These are phyloP conservation scores for Pigoraptor vietnamica DNA, from an alignment of 78 protist genomes.

Conservation along the genomic window DNA sequence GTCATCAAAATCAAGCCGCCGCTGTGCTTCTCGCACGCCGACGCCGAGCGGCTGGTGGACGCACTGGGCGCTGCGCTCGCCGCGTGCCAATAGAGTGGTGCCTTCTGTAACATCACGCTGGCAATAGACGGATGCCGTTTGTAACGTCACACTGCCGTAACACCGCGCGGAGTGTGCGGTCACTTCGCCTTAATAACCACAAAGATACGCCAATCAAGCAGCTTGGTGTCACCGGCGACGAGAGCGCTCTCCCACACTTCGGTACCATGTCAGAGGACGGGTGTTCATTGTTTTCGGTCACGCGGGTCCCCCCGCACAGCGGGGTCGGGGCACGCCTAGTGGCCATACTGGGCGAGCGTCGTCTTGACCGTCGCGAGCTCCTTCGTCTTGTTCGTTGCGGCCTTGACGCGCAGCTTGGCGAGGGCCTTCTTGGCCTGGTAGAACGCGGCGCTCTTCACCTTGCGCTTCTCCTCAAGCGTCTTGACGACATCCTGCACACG, in stretches of 20 bases:
- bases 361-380: constrained; percentile 14
- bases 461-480: constrained; percentile 90
- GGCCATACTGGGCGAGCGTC: constrained; percentile 17
- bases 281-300: no score
- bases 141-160: no score
- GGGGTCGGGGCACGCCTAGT: no score
- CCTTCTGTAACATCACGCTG: neutral
- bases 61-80: constrained; percentile 14
- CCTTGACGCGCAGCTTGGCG: constrained; percentile 22
- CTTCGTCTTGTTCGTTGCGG: neutral
- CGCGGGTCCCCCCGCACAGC: neutral
- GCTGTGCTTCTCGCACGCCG: constrained; percentile 19
- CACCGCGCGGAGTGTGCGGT: no score
- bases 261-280: no score
- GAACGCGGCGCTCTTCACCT: constrained; percentile 58
- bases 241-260: no score
- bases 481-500: constrained; percentile 60
- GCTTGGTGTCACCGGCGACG: no score
- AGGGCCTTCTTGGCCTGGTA: constrained; percentile 66
- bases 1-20: constrained; percentile 74
- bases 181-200: no score
- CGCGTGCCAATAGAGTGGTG: neutral
- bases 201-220: no score
- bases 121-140: no score
- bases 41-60: constrained; percentile 12